Conservation (phyloP, 768 basidiomycete species). For the Lentinus tigrinus region DNA sequence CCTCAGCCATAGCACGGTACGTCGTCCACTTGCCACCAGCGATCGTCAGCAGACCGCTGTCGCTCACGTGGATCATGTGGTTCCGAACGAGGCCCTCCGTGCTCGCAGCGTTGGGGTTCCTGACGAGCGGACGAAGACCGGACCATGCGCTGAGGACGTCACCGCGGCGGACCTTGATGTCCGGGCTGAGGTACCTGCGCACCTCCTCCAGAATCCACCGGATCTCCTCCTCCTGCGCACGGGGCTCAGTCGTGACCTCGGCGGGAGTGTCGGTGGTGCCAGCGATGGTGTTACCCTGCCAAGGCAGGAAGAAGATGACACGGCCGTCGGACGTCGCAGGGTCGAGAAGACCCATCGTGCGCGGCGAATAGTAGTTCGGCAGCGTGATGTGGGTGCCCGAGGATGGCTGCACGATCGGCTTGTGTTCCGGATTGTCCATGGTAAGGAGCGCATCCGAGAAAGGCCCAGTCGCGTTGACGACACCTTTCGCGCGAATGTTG, state of each 20-base stretch:
- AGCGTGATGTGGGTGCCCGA: constrained; percentile 96
- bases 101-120: constrained; percentile 69
- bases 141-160: constrained; percentile 97
- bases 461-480: constrained; percentile 97
- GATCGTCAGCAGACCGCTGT: constrained; percentile 85
- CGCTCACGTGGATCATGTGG: constrained; percentile 85
- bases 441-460: constrained; percentile 84
- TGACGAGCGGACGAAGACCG: constrained; percentile 86
- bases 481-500: constrained; percentile 81
- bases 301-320: constrained; percentile 98
- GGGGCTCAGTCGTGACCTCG: constrained; percentile 68
- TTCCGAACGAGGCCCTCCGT: constrained; percentile 91
- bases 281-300: constrained; percentile 97
- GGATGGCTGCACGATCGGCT: constrained; percentile 88
- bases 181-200: constrained; percentile 80
- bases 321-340: constrained; percentile 94
- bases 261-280: constrained; percentile 92
- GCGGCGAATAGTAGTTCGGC: constrained; percentile 94
- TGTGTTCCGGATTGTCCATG: constrained; percentile 75
- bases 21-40: constrained; percentile 99
- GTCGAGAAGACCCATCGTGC: constrained; percentile 93
- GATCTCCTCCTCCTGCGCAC: constrained; percentile 90
- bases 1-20: constrained; percentile 93
- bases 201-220: constrained; percentile 97
- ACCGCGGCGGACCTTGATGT: constrained; percentile 90